These are phyloP conservation scores for Podaxis sp. DNA, from an alignment of 768 basidiomycete species.

Conservation along the genomic window DNA sequence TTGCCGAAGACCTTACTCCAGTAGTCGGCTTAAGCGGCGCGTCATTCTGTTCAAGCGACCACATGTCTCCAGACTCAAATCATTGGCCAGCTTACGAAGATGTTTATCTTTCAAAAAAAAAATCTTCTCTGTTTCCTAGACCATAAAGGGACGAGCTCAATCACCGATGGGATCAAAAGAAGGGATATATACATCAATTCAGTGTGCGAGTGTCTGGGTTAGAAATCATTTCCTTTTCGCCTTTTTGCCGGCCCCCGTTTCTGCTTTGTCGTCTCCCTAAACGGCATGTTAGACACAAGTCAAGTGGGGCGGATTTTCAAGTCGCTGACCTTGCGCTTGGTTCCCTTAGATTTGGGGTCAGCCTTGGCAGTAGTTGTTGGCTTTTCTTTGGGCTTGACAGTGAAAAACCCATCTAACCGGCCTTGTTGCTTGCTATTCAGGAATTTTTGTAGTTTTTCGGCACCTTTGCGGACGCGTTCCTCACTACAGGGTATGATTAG, in stretches of 20 bases:
- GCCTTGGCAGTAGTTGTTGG: slow-evolving; percentile 20
- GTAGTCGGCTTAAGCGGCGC: not conserved
- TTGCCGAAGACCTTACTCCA: not conserved
- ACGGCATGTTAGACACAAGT: not conserved
- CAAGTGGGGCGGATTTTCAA: not conserved
- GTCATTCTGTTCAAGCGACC: not conserved
- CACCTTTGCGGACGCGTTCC: slow-evolving; percentile 93
- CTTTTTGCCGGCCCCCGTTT: slow-evolving; percentile 20
- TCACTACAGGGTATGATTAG: slow-evolving; percentile 52
- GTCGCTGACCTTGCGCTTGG: slow-evolving; percentile 50
- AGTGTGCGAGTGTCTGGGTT: not conserved
- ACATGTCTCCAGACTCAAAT: not conserved
- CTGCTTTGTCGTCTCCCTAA: slow-evolving; percentile 38
- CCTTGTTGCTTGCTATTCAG: slow-evolving; percentile 93
- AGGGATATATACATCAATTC: not conserved
- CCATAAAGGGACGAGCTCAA: no score
- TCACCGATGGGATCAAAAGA: not conserved
- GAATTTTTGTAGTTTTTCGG: slow-evolving; percentile 86
- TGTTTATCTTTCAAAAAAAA: not conserved
- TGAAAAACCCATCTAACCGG: slow-evolving; percentile 93
- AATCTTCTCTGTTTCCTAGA: not conserved
- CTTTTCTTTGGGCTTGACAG: slow-evolving; percentile 59
- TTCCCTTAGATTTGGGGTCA: slow-evolving; percentile 28
- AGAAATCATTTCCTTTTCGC: slow-evolving; percentile 4
- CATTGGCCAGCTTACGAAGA: not conserved